Evolutionary conservation across 2,329 filamentous ascomycete genomes (phyloP).

Genomic region (Fusarium clavum): DNA sequence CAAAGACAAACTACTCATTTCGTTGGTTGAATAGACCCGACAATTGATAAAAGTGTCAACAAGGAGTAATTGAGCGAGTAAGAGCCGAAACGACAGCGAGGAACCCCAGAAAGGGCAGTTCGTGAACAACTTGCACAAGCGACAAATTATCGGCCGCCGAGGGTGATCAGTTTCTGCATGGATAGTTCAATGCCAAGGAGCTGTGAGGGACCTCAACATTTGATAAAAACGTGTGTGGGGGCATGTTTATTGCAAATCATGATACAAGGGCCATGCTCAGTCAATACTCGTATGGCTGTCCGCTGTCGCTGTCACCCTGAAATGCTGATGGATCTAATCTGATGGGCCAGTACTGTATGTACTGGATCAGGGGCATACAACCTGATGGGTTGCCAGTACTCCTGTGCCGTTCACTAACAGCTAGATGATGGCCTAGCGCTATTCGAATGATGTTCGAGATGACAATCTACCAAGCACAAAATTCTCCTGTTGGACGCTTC

Average conservation of each 20-base stretch:
- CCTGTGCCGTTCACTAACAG: slow-evolving; percentile 3
- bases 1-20: slow-evolving; percentile 21
- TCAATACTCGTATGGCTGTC: background rate
- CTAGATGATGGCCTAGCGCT: background rate
- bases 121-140: slow-evolving; percentile 3
- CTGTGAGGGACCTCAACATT: slow-evolving; percentile 12
- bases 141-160: background rate
- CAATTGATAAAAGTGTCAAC: slow-evolving; percentile 2
- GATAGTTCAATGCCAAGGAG: background rate
- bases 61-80: slow-evolving; percentile 31
- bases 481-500: slow-evolving; percentile 10
- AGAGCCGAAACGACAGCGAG: slow-evolving; percentile 23
- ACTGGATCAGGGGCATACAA: slow-evolving; percentile 5
- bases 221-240: slow-evolving; percentile 9
- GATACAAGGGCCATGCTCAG: background rate
- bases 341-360: slow-evolving; percentile 12
- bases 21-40: slow-evolving; percentile 21
- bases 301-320: background rate
- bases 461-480: background rate
- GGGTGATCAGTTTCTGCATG: background rate
- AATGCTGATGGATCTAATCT: slow-evolving; percentile 27
- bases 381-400: slow-evolving; percentile 11
- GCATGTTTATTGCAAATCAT: slow-evolving; percentile 13
- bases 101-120: slow-evolving; percentile 15
- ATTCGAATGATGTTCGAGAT: background rate